Percentiles rank a stretch among this genome's conserved stretches.
Evolutionary conservation across 2,329 filamentous ascomycete genomes (phyloP).

Genomic region (Trichoderma hamatum): DNA sequence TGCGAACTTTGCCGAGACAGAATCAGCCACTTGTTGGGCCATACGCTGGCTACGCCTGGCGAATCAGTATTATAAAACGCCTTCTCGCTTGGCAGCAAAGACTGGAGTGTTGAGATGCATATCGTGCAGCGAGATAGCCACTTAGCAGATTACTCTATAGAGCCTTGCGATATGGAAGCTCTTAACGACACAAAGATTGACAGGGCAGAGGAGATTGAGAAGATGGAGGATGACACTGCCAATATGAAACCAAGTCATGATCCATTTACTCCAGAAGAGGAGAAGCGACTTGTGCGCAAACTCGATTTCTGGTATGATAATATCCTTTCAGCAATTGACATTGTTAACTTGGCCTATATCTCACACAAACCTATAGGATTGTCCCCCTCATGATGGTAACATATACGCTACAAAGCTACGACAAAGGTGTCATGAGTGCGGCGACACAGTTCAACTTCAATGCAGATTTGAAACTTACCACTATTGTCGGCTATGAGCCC

Average conservation of each 20-base stretch:
- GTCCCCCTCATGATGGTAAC: constrained; percentile 19
- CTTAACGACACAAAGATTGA: constrained; percentile 5
- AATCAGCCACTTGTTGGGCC: neutral
- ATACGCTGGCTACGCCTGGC: neutral
- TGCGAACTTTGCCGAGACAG: constrained; percentile 2
- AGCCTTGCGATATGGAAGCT: neutral
- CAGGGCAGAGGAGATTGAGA: constrained; percentile 7
- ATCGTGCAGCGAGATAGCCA: neutral
- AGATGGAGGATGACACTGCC: constrained; percentile 6
- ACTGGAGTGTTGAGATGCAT: neutral
- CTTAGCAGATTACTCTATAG: neutral
- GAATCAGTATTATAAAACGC: neutral
- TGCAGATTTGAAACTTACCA: constrained; percentile 12
- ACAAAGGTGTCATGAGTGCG: constrained; percentile 18
- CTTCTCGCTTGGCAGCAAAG: neutral
- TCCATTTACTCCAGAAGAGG: constrained; percentile 4
- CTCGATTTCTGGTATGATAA: constrained; percentile 16
- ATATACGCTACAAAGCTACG: constrained; percentile 13
- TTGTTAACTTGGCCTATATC: neutral
- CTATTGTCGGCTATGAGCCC: neutral
- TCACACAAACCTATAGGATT: neutral
- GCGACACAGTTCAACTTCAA: constrained; percentile 20
- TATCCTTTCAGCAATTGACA: neutral
- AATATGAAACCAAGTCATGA: constrained; percentile 2
- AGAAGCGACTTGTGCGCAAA: constrained; percentile 7